Evolutionary conservation across 306 rosid genomes (phyloP), one percentile per base, ranked within the genome.

Genomic region (Inga laurina): DNA sequence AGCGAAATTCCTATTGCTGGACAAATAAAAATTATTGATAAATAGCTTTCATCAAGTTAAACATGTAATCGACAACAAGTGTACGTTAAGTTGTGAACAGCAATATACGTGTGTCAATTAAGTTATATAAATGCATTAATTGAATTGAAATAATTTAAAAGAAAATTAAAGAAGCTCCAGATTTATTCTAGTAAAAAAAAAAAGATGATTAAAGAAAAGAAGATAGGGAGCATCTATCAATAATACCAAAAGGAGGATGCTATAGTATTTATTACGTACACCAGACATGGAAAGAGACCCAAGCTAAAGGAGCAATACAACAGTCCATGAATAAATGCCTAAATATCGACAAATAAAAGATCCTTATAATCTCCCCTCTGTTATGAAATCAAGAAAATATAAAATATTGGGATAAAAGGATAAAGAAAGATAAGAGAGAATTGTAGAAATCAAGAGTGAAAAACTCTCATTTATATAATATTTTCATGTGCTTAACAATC

Each of bases 281-380:
- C 74, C 88, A 82, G 92, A 87, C 91, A 89, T 77, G 85, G 93
- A 89, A 89, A 91, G 86, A 79, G 92, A 91, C 91, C 19, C 49
- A 59, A 85, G 85, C 86, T 83, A 82, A 82, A 66, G 75, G 78
- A 71, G 82, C 89, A 83, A 80, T 81, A 81, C 16, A 75, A 84
- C 59, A 66, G 87, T 84, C 76, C 78, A 67, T 52, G 83, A 76
- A 75, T 83, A 79, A 75, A 41, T 81, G 82, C 77, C 88, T 71
- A 85, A 82, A 77, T 34, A 35, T 81, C 80, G 81, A 85, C 92
- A 84, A 77, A 82, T 37, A 83, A 69, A 72, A 79, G 74, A 88
- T 83, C 80, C 83, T 70, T 88, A 87, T 84, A 82, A 81, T 88
- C 39, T 74, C 52, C 15, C 54, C 76, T 70, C 74, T 86, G 30